Evolutionary conservation across 441 rosid genomes (phyloP).

Genomic region (Codiaeum variegatum): DNA sequence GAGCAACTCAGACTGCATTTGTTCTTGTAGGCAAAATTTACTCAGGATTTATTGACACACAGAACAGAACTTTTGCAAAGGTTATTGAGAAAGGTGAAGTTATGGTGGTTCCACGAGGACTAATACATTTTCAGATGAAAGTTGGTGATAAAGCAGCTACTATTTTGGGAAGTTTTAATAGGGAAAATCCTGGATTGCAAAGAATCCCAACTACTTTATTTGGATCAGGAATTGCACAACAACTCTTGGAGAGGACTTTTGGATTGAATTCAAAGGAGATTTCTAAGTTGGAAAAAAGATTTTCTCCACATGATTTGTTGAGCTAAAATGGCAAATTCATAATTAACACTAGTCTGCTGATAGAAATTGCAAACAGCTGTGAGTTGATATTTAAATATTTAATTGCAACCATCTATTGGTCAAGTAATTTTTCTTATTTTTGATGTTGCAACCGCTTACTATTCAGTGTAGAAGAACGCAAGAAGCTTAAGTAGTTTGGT

Average conservation of each 20-base stretch:
- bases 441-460: too few relatives aligned
- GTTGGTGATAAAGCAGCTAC: constrained; percentile 54
- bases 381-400: neutral
- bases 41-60: constrained; percentile 62
- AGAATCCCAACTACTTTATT: constrained; percentile 52
- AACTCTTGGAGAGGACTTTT: constrained; percentile 55
- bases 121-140: constrained; percentile 74
- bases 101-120: constrained; percentile 71
- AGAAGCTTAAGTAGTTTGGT: neutral
- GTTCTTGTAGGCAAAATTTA: constrained; percentile 54
- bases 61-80: constrained; percentile 48
- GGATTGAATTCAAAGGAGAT: constrained; percentile 52
- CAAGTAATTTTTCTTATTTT: neutral
- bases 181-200: constrained; percentile 59
- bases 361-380: neutral
- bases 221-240: constrained; percentile 54
- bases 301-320: constrained; percentile 28
- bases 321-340: constrained; percentile 6
- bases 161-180: constrained; percentile 49
- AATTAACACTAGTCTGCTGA: neutral
- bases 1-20: constrained; percentile 58
- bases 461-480: neutral
- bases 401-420: neutral
- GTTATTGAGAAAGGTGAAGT: constrained; percentile 64
- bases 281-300: constrained; percentile 38